Base-by-base conservation (phyloP, 495 filamentous ascomycete genomes). In the Neurospora sp. region DNA sequence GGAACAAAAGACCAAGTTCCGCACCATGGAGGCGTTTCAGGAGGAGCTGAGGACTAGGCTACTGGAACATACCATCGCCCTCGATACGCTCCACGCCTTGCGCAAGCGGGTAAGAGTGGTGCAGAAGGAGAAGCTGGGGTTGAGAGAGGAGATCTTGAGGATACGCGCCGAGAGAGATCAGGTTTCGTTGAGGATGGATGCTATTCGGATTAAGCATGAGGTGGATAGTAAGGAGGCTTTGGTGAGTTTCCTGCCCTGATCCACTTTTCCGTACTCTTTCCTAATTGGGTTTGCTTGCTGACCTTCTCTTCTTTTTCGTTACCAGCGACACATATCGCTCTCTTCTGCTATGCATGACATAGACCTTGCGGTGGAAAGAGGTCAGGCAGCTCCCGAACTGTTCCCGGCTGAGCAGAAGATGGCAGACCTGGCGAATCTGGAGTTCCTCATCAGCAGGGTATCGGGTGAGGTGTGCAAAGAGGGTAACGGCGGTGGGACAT, bases 171-270 rank as follows among this genome's bases (percentile, higher is more conserved):
- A 93, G 81, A 83, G 90, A 38, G 89, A 93, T 74, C 84, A 87
- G 74, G 84, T 94, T 37, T 89, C 90, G 13, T 77, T 93, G 73
- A 86, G 86, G 69, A 91, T 90, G 86, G 92, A 94, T 75, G 88
- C 89, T 13, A 85, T 93, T 38, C 84, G 91, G 34, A 87, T 86
- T 59, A 85, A 85, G 75, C 90, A 92, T 70, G 84, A 88, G 75
- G 82, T 79, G 0, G 83, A 87, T 15, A 85, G 80, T 36, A 83
- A 81, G 74, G 82, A 83, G 73, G 81, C 84, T 69, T 73, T 86
- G 76, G 86, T 86, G 76, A 72, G 83, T 24, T 15, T 21, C 70
- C 70, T 42, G 17, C 39, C 39, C 39, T 10, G 17, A 42, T 19
- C 39, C 39, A 42, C 17, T 42, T 40, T 40, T 15, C 7, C 17